Percentiles rank a stretch among this genome's conserved stretches.
Conservation (phyloP, 2,329 filamentous ascomycete genomes). For the Paracamarosporium sp. region DNA sequence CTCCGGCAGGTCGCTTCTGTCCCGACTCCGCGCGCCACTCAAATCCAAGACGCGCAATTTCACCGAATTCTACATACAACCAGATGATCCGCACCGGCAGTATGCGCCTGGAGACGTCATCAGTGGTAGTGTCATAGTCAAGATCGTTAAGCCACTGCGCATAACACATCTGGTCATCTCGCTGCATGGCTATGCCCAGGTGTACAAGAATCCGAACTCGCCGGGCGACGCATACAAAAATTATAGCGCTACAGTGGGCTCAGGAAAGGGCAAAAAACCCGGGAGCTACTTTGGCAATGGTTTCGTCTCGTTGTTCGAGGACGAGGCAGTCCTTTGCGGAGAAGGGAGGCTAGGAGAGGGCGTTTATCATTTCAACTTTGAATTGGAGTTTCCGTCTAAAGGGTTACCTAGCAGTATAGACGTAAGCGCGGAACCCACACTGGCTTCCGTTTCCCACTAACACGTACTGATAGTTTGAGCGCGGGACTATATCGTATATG, state of each 20-base stretch:
- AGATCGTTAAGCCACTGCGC: constrained; percentile 74
- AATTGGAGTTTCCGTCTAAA: constrained; percentile 72
- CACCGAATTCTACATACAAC: constrained; percentile 78
- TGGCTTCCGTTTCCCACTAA: constrained; percentile 23
- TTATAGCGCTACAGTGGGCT: constrained; percentile 58
- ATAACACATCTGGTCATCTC: constrained; percentile 82
- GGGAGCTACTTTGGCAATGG: constrained; percentile 75
- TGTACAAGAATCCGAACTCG: constrained; percentile 74
- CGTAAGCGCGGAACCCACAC: constrained; percentile 61
- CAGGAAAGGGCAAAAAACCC: constrained; percentile 59
- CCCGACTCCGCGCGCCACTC: constrained; percentile 64
- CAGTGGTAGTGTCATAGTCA: constrained; percentile 74
- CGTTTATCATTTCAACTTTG: constrained; percentile 80
- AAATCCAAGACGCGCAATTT: constrained; percentile 67
- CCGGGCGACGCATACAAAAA: constrained; percentile 61
- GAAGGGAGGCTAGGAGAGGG: constrained; percentile 77
- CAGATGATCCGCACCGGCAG: constrained; percentile 78
- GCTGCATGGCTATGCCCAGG: constrained; percentile 79
- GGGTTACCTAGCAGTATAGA: constrained; percentile 91
- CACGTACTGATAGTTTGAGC: constrained; percentile 76
- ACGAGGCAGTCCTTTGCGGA: constrained; percentile 80
- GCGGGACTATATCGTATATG: constrained; percentile 90
- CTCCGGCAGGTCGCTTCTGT: constrained; percentile 51
- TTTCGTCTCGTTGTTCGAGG: constrained; percentile 81
- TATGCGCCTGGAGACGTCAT: constrained; percentile 79